A percentile compares a stretch with the other conserved stretches of the same genome.
phyloP scores from a whole-genome alignment of 768 basidiomycete species.

The Calvatia gigantea region DNA sequence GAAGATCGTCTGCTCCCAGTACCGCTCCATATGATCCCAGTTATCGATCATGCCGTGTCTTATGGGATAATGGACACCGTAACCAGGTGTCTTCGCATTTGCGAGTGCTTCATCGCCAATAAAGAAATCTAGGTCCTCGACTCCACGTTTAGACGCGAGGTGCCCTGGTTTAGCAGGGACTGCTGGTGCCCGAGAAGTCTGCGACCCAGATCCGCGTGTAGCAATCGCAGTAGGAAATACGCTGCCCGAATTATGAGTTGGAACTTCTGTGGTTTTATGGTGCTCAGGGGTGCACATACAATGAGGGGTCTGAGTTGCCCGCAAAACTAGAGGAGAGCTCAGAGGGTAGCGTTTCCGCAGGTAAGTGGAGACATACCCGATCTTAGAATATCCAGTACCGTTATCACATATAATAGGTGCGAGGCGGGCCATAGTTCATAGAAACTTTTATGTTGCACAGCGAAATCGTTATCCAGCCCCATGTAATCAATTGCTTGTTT shows the following conservation, averaged over 20 bases:
- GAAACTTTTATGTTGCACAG: background rate
- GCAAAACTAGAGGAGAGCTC: conserved; percentile 65
- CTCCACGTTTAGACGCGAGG: conserved; percentile 93
- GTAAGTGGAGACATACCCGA: conserved; percentile 63
- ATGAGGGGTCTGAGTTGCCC: conserved; percentile 98
- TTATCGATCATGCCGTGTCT: conserved; percentile 97
- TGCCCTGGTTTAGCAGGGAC: conserved; percentile 85
- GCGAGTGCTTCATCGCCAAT: conserved; percentile 98
- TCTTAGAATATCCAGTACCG: conserved; percentile 96
- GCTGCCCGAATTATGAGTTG: conserved; percentile 32
- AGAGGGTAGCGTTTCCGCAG: background rate
- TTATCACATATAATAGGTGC: conserved; percentile 98
- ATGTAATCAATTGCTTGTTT: conserved; percentile 16
- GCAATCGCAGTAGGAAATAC: conserved; percentile 99
- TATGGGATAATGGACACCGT: conserved; percentile 94
- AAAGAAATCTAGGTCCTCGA: conserved; percentile 99
- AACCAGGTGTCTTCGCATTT: conserved; percentile 91
- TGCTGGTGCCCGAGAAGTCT: conserved; percentile 67
- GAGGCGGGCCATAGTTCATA: conserved; percentile 66
- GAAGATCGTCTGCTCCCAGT: conserved; percentile 99
- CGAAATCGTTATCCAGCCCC: conserved; percentile 1
- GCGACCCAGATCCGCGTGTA: conserved; percentile 69
- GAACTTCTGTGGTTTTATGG: conserved; percentile 8
- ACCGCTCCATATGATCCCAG: conserved; percentile 98
- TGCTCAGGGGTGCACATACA: conserved; percentile 48